Evolutionary conservation across 2,329 filamentous ascomycete genomes (phyloP).

Genomic region (Hansfordia pulvinata): DNA sequence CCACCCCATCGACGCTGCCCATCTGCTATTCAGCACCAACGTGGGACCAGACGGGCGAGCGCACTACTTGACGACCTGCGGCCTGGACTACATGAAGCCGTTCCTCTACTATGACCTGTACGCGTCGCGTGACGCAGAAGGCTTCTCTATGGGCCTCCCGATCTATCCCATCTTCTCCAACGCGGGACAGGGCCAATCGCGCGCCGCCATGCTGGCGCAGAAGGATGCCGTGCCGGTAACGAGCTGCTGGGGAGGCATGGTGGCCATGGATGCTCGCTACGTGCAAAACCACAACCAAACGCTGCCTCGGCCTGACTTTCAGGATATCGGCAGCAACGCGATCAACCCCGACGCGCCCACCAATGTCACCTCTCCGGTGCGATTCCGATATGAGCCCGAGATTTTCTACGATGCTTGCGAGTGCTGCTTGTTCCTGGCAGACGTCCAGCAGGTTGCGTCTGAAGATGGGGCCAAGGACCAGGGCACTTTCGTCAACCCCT

Average conservation of each 20-base stretch:
- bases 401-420: constrained; percentile 51
- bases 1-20: constrained; percentile 34
- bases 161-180: constrained; percentile 55
- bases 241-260: constrained; percentile 70
- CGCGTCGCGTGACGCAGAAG: constrained; percentile 53
- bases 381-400: constrained; percentile 45
- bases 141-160: constrained; percentile 47
- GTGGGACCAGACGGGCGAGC: constrained; percentile 32
- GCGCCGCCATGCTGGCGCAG: constrained; percentile 47
- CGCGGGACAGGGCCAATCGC: constrained; percentile 35
- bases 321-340: constrained; percentile 17
- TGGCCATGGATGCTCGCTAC: constrained; percentile 47
- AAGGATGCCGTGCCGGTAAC: constrained; percentile 53
- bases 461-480: constrained; percentile 25
- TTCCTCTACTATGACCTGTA: constrained; percentile 64
- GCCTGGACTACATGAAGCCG: constrained; percentile 55
- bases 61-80: constrained; percentile 55
- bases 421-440: constrained; percentile 44
- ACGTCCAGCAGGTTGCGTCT: constrained; percentile 25
- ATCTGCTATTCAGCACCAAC: constrained; percentile 50
- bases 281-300: constrained; percentile 29
- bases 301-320: constrained; percentile 19
- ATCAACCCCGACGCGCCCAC: constrained; percentile 19
- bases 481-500: constrained; percentile 63
- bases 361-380: constrained; percentile 24